Conservation (phyloP, 2,329 filamentous ascomycete species). For the Nectriaceae sp. region DNA sequence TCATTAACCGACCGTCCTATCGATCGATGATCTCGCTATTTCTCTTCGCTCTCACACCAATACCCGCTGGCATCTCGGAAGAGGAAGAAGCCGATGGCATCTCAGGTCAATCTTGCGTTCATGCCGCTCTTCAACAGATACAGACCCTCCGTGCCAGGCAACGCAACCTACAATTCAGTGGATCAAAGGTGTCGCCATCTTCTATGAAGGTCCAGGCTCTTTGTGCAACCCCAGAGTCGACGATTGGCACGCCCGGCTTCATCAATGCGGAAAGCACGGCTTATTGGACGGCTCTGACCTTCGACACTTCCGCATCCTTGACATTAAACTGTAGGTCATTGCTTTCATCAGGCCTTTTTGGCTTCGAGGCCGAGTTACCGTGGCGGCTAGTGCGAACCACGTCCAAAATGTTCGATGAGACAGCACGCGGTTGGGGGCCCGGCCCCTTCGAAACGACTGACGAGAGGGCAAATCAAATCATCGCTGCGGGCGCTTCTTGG, state of each 20-base stretch:
- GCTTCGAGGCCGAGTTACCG: conserved; percentile 31
- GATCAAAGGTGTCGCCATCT: conserved; percentile 38
- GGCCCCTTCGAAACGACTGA: conserved; percentile 30
- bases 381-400: conserved; percentile 31
- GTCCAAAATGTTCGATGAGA: conserved; percentile 33
- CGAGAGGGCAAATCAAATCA: conserved; percentile 34
- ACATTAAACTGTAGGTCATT: conserved; percentile 42
- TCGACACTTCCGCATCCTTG: conserved; percentile 43
- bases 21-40: conserved; percentile 42
- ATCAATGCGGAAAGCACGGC: conserved; percentile 40
- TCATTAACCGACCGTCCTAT: conserved; percentile 44
- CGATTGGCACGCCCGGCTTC: conserved; percentile 33
- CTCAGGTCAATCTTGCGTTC: conserved; percentile 41
- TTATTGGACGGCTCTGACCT: conserved; percentile 44
- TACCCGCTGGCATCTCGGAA: conserved; percentile 40
- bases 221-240: conserved; percentile 26
- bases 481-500: conserved; percentile 30
- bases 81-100: conserved; percentile 43
- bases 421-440: conserved; percentile 25
- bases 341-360: conserved; percentile 40
- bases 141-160: conserved; percentile 41
- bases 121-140: conserved; percentile 43
- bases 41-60: conserved; percentile 42
- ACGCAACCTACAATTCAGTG: conserved; percentile 41
- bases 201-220: conserved; percentile 17